A percentile compares a stretch with the other conserved stretches of the same genome.
Conservation (phyloP, 208 protist genomes). For the Trypanosoma congolense region DNA sequence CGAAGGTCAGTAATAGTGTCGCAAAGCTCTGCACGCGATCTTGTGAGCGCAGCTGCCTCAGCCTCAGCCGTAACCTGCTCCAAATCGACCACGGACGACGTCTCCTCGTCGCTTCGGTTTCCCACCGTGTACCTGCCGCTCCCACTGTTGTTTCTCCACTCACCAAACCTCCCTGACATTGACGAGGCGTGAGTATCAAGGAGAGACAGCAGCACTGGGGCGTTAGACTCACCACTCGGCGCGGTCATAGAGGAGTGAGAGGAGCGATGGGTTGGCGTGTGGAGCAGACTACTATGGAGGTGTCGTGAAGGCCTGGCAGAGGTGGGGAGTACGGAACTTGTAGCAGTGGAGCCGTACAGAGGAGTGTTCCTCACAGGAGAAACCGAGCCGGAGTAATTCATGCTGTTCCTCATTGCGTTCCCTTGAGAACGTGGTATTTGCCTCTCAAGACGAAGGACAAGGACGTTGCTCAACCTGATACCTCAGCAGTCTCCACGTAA, state of each 20-base stretch:
- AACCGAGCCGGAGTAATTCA: background rate
- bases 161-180: background rate
- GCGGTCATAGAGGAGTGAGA: background rate
- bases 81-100: background rate
- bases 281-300: slow-evolving; percentile 13
- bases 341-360: slow-evolving; percentile 15
- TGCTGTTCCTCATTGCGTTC: slow-evolving; percentile 1
- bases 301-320: slow-evolving; percentile 8
- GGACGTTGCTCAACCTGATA: too few species aligned
- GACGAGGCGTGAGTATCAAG: background rate
- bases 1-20: slow-evolving; percentile 37
- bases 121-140: background rate
- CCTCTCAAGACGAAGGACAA: too few species aligned
- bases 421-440: background rate
- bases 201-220: slow-evolving; percentile 1
- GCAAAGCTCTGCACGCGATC: slow-evolving; percentile 39
- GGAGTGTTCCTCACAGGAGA: slow-evolving; percentile 6
- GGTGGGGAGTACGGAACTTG: background rate
- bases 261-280: slow-evolving; percentile 7
- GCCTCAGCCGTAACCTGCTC: slow-evolving; percentile 20
- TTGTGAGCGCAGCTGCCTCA: slow-evolving; percentile 35
- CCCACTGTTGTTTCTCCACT: slow-evolving; percentile 1
- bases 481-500: too few species aligned
- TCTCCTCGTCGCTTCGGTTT: slow-evolving; percentile 7
- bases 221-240: background rate